Evolutionary conservation across 1,139 yeast species (phyloP), one percentile per base, ranked within the genome.

Genomic region (Lodderomyces beijingensis): DNA sequence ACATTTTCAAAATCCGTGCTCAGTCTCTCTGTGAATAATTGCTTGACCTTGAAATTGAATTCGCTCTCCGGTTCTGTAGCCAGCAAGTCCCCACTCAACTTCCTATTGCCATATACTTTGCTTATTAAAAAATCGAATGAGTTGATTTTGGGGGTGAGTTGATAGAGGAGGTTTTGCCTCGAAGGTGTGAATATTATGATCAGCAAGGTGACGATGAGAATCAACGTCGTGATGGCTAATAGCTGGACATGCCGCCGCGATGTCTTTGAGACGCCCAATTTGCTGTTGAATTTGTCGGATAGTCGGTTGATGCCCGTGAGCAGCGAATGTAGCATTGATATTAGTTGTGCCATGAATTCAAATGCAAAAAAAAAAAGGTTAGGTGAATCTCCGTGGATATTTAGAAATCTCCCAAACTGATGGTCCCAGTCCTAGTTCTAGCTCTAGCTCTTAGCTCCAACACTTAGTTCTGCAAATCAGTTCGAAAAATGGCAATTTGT

Each of bases 1-100:
- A 51, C 52, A 40, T 54, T 47, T 31, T 62, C 62, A 4, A 50
- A 35, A 35, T 58, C 65, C n/a, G 41, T 24, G 3, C 35, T 29
- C 15, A 40, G 22, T 33, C 57, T 58, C 8, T 36, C 33, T 11
- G 40, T 19, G 4, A 48, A 35, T 3, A 52, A 27, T 7, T 30
- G 18, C 21, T 54, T 45, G 6, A 59, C 52, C 17, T 47, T 41
- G 22, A 37, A 31, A 38, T 56, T 50, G 31, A 59, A 56, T 13
- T 32, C 27, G 5, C 49, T 41, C 29, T 51, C 55, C n/a, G n/a
- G n/a, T n/a, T n/a, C n/a, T 13, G 45, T 43, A 36, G 48, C 49
- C 15, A 25, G 15, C 6, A 17, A 5, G 4, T 25, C 5, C 13
- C 15, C 27, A n/a, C 17, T 25, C 4, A n/a, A 5, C 13, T 25